phyloP scores from a whole-genome alignment of 1,139 yeast species.

The Suzukiozyma palmioleophila region DNA sequence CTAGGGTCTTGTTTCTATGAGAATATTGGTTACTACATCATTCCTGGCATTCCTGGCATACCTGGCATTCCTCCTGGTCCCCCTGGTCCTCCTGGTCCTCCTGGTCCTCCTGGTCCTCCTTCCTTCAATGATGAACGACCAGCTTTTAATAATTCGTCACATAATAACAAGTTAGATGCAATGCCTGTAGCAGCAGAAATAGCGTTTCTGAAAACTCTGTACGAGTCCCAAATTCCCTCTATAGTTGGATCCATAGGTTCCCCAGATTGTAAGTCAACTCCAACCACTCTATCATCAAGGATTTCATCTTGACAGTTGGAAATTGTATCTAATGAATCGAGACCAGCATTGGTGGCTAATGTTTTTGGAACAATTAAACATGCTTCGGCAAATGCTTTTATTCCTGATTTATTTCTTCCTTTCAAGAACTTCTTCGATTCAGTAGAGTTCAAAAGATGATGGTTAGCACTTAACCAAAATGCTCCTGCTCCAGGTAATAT shows the following conservation, averaged over 20 bases:
- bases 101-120: conserved; percentile 25
- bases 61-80: conserved; percentile 17
- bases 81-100: conserved; percentile 15
- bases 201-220: conserved; percentile 89
- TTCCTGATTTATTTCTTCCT: conserved; percentile 87
- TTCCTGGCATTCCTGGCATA: conserved; percentile 7
- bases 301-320: conserved; percentile 90
- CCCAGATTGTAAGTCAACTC: conserved; percentile 86
- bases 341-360: conserved; percentile 87
- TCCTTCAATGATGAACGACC: conserved; percentile 88
- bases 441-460: conserved; percentile 52
- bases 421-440: conserved; percentile 52
- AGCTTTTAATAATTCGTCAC: conserved; percentile 95
- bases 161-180: conserved; percentile 83
- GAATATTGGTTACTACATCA: background rate
- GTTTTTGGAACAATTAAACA: conserved; percentile 90
- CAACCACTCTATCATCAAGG: conserved; percentile 77
- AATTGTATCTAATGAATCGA: conserved; percentile 85
- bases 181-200: conserved; percentile 91
- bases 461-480: conserved; percentile 78
- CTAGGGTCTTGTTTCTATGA: background rate
- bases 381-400: conserved; percentile 91
- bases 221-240: conserved; percentile 96
- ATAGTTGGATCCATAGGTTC: conserved; percentile 94
- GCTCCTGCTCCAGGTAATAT: conserved; percentile 98